Conservation (phyloP, 805 yeast species). For the Blastobotrys robertii region DNA sequence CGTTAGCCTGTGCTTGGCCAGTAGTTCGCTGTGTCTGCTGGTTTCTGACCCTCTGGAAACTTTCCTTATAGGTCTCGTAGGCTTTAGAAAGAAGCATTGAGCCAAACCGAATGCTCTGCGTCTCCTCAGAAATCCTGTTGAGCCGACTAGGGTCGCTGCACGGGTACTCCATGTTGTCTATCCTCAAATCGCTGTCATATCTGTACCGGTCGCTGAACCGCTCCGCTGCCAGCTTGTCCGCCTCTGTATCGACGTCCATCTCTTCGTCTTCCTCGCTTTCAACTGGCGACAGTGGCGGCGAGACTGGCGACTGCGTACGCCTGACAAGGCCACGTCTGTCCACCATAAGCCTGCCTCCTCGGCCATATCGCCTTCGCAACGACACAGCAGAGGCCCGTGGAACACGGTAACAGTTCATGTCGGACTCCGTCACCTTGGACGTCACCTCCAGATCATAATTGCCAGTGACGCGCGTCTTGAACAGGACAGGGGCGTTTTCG, state of each 20-base stretch:
- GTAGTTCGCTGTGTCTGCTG: too few species aligned
- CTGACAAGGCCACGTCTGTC: conserved; percentile 56
- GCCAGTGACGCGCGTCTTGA: conserved; percentile 13
- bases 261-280: conserved; percentile 23
- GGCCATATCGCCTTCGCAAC: conserved; percentile 65
- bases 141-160: conserved; percentile 72
- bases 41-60: conserved; percentile 41
- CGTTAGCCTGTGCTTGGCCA: too few species aligned
- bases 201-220: conserved; percentile 48
- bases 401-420: conserved; percentile 11
- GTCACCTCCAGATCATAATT: conserved; percentile 9
- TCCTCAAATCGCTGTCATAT: conserved; percentile 48
- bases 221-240: conserved; percentile 12
- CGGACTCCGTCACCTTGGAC: conserved; percentile 12
- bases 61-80: conserved; percentile 67
- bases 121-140: conserved; percentile 73
- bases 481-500: conserved; percentile 17
- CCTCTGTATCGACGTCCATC: conserved; percentile 17
- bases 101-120: conserved; percentile 86
- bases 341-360: conserved; percentile 58
- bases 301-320: conserved; percentile 4
- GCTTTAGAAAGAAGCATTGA: conserved; percentile 84
- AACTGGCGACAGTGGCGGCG: conserved; percentile 11
- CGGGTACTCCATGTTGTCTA: conserved; percentile 41
- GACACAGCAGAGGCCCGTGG: conserved; percentile 22